Conservation (phyloP, 257 asterid genomes). For the Marsdenia floribunda region DNA sequence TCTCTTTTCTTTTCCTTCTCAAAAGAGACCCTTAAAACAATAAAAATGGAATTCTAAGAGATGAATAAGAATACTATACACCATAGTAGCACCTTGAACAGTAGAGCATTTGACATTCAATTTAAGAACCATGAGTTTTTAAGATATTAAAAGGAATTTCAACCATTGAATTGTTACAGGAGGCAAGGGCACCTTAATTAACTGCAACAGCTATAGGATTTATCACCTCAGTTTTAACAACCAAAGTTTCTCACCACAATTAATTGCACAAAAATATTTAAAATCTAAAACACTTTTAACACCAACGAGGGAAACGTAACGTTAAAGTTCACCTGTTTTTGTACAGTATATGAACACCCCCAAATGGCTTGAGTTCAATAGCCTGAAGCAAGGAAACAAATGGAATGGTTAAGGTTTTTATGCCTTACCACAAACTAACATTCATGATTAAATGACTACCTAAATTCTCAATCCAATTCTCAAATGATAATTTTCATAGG, state of each 20-base stretch:
- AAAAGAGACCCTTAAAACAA: background rate
- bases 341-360: constrained; percentile 59
- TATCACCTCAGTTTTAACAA: background rate
- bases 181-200: background rate
- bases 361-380: constrained; percentile 67
- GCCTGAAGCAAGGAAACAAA: constrained; percentile 50
- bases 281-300: background rate
- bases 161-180: background rate
- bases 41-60: background rate
- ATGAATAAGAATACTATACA: background rate
- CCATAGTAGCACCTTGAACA: background rate
- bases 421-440: background rate
- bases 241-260: background rate
- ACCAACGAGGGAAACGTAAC: background rate
- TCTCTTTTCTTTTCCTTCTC: background rate
- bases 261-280: background rate
- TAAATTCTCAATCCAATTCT: background rate
- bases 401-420: constrained; percentile 14
- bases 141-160: background rate
- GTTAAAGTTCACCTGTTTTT: constrained; percentile 49
- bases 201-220: background rate
- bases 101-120: background rate
- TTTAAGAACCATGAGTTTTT: background rate
- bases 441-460: background rate
- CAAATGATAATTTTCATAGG: background rate